Percentiles rank a stretch among this genome's conserved stretches.
Evolutionary conservation across 768 basidiomycete genomes (phyloP).

Genomic region (Podaxis sp.): DNA sequence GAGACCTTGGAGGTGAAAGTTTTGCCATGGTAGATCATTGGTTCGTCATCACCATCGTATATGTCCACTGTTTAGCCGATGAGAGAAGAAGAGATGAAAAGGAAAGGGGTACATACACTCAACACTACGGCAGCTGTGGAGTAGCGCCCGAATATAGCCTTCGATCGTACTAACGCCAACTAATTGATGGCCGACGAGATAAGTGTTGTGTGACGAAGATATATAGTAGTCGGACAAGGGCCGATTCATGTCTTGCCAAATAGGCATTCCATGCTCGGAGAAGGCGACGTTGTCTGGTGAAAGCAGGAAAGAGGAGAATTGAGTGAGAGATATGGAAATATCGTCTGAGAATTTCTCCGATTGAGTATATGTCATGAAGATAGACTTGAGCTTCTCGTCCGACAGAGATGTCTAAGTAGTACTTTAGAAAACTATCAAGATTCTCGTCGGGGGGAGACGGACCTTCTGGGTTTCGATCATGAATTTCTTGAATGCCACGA

Average conservation of each 20-base stretch:
- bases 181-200: constrained; percentile 83
- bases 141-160: constrained; percentile 87
- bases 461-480: constrained; percentile 46
- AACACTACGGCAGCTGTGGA: constrained; percentile 91
- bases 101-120: constrained; percentile 59
- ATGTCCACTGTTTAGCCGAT: constrained; percentile 69
- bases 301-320: constrained; percentile 76
- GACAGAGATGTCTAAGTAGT: constrained; percentile 33
- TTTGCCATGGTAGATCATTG: constrained; percentile 86
- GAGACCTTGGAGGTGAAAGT: constrained; percentile 85
- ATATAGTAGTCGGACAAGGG: constrained; percentile 89
- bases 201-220: constrained; percentile 91
- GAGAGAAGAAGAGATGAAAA: not conserved
- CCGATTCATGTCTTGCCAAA: constrained; percentile 84
- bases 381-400: constrained; percentile 29
- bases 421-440: constrained; percentile 2
- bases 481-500: constrained; percentile 43
- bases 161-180: constrained; percentile 89
- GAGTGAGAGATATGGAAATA: constrained; percentile 49
- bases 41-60: constrained; percentile 84
- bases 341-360: constrained; percentile 10
- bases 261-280: constrained; percentile 38
- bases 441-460: not conserved
- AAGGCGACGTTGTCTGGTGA: constrained; percentile 72
- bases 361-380: constrained; percentile 37